Conservation (phyloP, 2,329 filamentous ascomycete species). For the Trichoderma aggressivum region DNA sequence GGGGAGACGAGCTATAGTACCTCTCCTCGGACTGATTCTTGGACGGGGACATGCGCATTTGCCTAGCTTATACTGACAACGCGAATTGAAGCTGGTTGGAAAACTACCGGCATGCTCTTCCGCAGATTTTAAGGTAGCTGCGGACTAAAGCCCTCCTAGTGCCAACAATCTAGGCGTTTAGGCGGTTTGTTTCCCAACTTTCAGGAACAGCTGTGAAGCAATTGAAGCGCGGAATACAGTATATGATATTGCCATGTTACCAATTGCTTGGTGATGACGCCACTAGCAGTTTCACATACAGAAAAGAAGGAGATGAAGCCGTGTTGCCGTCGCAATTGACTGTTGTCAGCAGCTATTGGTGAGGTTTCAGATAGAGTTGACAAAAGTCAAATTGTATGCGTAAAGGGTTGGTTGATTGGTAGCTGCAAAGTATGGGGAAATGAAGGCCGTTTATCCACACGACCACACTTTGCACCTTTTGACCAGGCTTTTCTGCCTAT, state of each 20-base stretch:
- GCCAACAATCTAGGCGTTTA: not conserved
- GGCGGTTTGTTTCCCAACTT: not conserved
- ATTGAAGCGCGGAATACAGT: not conserved
- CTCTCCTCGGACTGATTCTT: not conserved
- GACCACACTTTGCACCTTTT: not conserved
- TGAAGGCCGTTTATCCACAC: constrained; percentile 1
- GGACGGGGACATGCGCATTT: not conserved
- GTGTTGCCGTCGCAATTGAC: not conserved
- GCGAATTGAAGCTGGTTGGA: not conserved
- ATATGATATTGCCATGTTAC: not conserved
- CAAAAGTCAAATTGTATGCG: not conserved
- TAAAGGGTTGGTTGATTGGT: not conserved
- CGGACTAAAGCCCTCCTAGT: not conserved
- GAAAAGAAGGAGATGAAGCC: not conserved
- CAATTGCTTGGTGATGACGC: not conserved
- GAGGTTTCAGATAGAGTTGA: constrained; percentile 11
- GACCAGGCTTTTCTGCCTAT: not conserved
- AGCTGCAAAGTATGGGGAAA: not conserved
- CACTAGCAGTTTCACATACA: constrained; percentile 1
- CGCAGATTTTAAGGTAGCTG: not conserved
- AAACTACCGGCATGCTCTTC: not conserved
- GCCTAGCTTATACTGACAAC: not conserved
- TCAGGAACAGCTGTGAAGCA: not conserved
- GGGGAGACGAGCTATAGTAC: no score
- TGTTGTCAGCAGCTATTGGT: not conserved